Conservation (phyloP, 2,329 filamentous ascomycete genomes). For the Xylaria sp. region DNA sequence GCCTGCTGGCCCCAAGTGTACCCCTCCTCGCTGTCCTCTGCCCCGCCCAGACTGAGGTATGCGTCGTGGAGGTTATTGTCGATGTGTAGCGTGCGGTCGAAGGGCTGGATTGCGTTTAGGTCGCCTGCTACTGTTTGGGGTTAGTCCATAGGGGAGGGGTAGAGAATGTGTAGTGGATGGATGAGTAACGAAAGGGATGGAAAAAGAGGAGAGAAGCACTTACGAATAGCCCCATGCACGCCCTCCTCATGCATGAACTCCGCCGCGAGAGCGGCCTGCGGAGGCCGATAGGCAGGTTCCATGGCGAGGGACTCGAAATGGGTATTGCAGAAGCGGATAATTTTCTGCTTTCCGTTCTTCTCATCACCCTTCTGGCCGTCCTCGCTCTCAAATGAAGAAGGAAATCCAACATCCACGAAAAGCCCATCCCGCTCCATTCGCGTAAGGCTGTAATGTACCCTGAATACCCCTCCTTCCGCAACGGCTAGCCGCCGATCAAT, state of each 20-base stretch:
- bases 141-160: background rate
- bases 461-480: conserved; percentile 53
- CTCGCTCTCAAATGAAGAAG: background rate
- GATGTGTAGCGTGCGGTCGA: conserved; percentile 57
- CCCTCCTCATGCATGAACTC: conserved; percentile 39
- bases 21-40: conserved; percentile 58
- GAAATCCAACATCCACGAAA: conserved; percentile 58
- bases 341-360: conserved; percentile 40
- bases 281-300: conserved; percentile 41
- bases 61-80: conserved; percentile 61
- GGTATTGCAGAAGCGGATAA: conserved; percentile 44
- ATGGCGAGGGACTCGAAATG: conserved; percentile 47
- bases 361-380: conserved; percentile 40
- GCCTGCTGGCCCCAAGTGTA: conserved; percentile 67
- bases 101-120: conserved; percentile 65
- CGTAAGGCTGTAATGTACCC: conserved; percentile 59
- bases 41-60: conserved; percentile 60
- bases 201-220: background rate
- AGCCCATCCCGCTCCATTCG: conserved; percentile 61
- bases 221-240: conserved; percentile 52
- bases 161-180: background rate
- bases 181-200: background rate
- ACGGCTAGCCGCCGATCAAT: conserved; percentile 57
- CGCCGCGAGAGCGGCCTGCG: conserved; percentile 41
- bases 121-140: conserved; percentile 57